Base-by-base conservation (phyloP, 441 rosid genomes). In the Croton setiger region DNA sequence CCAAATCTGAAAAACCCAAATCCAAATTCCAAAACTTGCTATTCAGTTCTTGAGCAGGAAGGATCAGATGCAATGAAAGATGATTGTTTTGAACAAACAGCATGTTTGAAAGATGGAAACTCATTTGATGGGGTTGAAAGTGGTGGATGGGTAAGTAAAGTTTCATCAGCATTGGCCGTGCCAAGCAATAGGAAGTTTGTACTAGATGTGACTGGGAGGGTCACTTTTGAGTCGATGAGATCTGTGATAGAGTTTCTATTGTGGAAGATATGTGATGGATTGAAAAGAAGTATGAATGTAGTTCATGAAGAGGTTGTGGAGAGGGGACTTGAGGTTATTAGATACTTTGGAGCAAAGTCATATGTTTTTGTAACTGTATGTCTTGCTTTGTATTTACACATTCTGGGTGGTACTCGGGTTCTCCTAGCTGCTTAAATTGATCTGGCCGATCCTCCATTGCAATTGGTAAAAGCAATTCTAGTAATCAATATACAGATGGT, bases 121-220 rank as follows among this genome's bases (percentile, higher is more conserved):
- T 72, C 81, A 20, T 71, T 69, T 39, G 66, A 78, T 53, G 85
- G 76, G 48, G 65, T 55, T 58, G 82, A 69, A 54, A 75, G 49
- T 54, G 74, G 74, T 39, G 92, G 87, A 44, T 94, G 93, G 97
- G 74, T 74, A 8, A 77, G 70, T 27, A 70, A 74, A 75, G 84
- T 90, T 62, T 82, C 90, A 9, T 78, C 89, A 8, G 85, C 93
- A 18, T 77, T 86, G 78, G 81, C 96, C 3, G 85, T 85, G 70
- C 99, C 98, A 0, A 77, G 88, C 64, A 95, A 95, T 72, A 81
- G 86, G 68, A 86, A 68, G 82, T 87, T 95, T 81, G 85, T 90
- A 84, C 84, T 88, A 37, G 99, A 95, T 79, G 91, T 95, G 73
- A 92, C 99, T 3, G 96, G 99, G 60, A 84, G 95, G 81, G 98